These are phyloP conservation scores for Blastomyces silverae DNA, from an alignment of 2,329 filamentous ascomycete genomes.

Conservation along the genomic window DNA sequence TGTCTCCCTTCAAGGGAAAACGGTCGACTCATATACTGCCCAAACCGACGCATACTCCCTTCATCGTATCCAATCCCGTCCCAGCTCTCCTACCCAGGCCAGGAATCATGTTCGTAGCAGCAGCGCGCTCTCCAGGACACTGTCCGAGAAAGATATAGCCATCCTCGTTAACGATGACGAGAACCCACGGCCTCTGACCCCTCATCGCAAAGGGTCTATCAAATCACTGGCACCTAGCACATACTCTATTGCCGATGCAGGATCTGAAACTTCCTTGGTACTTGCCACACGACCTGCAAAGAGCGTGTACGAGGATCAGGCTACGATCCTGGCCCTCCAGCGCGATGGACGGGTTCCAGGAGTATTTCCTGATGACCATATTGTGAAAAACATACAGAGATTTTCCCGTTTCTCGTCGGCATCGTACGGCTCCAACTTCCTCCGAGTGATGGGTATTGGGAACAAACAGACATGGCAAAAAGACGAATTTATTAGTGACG, in stretches of 20 bases:
- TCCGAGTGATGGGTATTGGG: slow-evolving; percentile 43
- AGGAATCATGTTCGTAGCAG: slow-evolving; percentile 40
- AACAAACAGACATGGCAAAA: slow-evolving; percentile 30
- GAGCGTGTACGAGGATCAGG: slow-evolving; percentile 42
- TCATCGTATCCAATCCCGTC: slow-evolving; percentile 31
- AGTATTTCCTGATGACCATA: slow-evolving; percentile 42
- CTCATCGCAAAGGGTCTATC: slow-evolving; percentile 26
- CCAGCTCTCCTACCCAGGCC: slow-evolving; percentile 36
- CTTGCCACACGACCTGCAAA: slow-evolving; percentile 38
- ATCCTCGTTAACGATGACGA: slow-evolving; percentile 30
- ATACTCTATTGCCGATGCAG: slow-evolving; percentile 42
- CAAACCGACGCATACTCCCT: slow-evolving; percentile 41
- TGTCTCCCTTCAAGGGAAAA: slow-evolving; percentile 36
- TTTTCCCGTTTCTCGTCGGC: slow-evolving; percentile 45
- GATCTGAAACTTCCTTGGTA: slow-evolving; percentile 42
- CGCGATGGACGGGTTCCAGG: slow-evolving; percentile 42
- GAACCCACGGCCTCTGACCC: slow-evolving; percentile 23
- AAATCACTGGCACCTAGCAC: slow-evolving; percentile 41
- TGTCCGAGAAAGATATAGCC: slow-evolving; percentile 37
- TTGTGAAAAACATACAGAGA: slow-evolving; percentile 42
- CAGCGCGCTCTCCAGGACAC: slow-evolving; percentile 39
- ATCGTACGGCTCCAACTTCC: slow-evolving; percentile 43
- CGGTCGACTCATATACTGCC: slow-evolving; percentile 36
- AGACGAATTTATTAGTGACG: slow-evolving; percentile 34
- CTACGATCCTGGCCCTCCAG: slow-evolving; percentile 40